Base-by-base conservation (phyloP, 2,329 filamentous ascomycete species). In the Trichoderma atroviride region DNA sequence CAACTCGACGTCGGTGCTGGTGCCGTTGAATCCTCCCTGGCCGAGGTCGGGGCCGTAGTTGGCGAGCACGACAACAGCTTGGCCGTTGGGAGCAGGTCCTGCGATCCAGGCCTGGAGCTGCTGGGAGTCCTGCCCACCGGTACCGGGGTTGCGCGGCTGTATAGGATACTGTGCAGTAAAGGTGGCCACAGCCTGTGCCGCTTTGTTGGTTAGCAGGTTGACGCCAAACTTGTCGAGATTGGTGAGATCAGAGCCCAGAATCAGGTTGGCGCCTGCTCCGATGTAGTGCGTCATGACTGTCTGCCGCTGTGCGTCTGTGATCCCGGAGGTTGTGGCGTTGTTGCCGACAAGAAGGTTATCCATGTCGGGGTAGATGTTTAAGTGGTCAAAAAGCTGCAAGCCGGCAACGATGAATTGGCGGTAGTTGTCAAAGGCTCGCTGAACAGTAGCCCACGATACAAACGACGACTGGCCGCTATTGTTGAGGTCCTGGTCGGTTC, bases 51-150 rank as follows among this genome's bases (percentile, higher is more conserved):
- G 71, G 11, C 72, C 72, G 60, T 73, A 73, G 68, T 73, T 73
- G 43, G 72, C 71, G 27, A 73, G 69, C 22, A 73, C 65, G 4
- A 72, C 72, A 33, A 69, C 64, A n/a, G 71, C 71, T 50, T 68
- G 59, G 43, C 70, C 70, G 33, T 24, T 52, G 27, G 58, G 33
- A n/a, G 53, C 62, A n/a, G 71, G 71, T 5, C 72, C 72, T 9
- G 71, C 70, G 43, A 73, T 71, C 72, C 72, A 73, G 29, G 72
- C 72, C 58, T 73, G 71, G 19, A 72, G 71, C 69, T 72, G 71
- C 57, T 70, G 69, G 22, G 71, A 67, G 13, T 60, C 72, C n/a
- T 71, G 60, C n/a, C 67, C 71, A 50, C 72, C 72, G 19, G 67
- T 65, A 16, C 71, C 71, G 2, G 72, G 71, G 58, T 72, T 73